Base-by-base conservation (phyloP, 371 early-diverging fungal genomes). In the Parasitella parasitica region DNA sequence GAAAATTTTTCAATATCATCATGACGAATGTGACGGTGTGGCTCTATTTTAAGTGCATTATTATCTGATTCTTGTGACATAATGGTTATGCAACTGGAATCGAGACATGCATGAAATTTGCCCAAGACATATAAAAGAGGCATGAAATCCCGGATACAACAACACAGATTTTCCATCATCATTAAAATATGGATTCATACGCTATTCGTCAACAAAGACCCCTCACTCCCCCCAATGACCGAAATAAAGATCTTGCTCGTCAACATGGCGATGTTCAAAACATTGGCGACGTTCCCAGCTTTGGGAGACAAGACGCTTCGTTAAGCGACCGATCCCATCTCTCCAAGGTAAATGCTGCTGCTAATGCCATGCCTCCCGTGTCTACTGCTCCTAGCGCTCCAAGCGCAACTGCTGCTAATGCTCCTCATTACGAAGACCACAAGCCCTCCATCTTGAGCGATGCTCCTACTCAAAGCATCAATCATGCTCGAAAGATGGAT, bases 211-310 rank as follows among this genome's bases (percentile, higher is more conserved):
- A 35, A n/a, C 46, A 41, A 35, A 59, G 65, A 59, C 65, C 65
- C 43, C 54, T 59, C 5, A 64, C 65, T 59, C 65, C 65, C 34
- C 65, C 65, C 24, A 53, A 48, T 54, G 65, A 64, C 15, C 65
- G 49, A 15, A 52, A 41, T 9, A 43, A 57, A 11, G 2, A 15
- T 6, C 41, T 41, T 39, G 26, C 24, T 30, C 28, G 6, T 41
- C 8, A 41, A 18, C 9, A 30, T 30, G 43, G 16, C 5, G 34
- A 32, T 28, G n/a, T 20, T 15, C 41, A 36, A 16, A 50, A 36
- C 27, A 30, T 39, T 0, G 22, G 27, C 28, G 22, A 48, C 26
- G 27, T 38, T 9, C 41, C 55, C 49, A 24, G 43, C 22, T 24
- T 62, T 6, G 46, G 56, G n/a, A 58, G 37, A 50, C 59, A 50